Evolutionary conservation across 441 rosid species (phyloP).

Genomic region (Rhodomyrtus psidioides): DNA sequence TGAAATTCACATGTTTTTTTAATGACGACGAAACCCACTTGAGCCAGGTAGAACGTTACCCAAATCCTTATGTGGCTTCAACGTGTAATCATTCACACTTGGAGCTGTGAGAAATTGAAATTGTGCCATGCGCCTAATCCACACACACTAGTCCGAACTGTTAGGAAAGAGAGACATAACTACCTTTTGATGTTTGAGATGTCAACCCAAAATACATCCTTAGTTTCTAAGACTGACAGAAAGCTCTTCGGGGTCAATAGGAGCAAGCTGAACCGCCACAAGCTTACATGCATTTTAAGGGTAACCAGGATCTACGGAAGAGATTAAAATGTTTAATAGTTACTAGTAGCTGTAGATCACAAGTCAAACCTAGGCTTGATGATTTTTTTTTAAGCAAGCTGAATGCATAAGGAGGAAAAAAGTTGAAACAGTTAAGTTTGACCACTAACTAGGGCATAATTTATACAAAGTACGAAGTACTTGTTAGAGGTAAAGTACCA

Average conservation of each 20-base stretch:
- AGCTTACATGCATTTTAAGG: neutral
- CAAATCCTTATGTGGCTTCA: neutral
- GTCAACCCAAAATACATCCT: neutral
- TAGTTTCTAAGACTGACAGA: neutral
- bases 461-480: neutral
- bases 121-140: neutral
- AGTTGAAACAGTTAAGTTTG: neutral
- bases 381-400: neutral
- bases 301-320: neutral
- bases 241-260: neutral
- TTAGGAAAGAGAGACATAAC: neutral
- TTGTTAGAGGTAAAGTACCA: neutral
- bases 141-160: neutral
- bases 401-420: neutral
- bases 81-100: neutral
- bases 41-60: neutral
- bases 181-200: neutral
- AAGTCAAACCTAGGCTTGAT: neutral
- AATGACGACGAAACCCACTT: neutral
- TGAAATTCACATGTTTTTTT: neutral
- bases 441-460: neutral
- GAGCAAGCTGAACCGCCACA: neutral
- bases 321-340: neutral
- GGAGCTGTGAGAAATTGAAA: neutral
- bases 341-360: neutral